These are phyloP conservation scores for Jamesozyma piceae DNA, from an alignment of 805 yeast species.

Conservation along the genomic window DNA sequence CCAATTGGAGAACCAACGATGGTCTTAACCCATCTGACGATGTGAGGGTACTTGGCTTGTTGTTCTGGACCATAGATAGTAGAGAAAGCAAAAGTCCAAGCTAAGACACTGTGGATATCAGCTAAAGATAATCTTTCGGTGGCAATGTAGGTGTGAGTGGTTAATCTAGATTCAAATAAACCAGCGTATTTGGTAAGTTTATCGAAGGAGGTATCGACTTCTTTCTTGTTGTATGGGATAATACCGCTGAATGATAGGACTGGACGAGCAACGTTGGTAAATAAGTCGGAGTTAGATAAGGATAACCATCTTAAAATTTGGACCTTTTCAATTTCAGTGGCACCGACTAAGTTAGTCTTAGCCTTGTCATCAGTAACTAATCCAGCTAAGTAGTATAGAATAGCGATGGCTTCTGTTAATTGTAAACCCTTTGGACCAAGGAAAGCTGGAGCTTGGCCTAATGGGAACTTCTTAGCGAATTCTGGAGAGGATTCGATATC, in stretches of 20 bases:
- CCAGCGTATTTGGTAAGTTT: slow-evolving; percentile 33
- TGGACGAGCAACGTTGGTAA: slow-evolving; percentile 37
- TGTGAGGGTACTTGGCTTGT: slow-evolving; percentile 53
- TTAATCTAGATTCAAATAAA: slow-evolving; percentile 48
- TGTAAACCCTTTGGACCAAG: slow-evolving; percentile 67
- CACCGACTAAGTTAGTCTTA: slow-evolving; percentile 46
- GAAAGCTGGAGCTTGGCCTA: slow-evolving; percentile 58
- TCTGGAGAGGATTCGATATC: slow-evolving; percentile 25
- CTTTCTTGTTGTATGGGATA: slow-evolving; percentile 72
- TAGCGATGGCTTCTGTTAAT: slow-evolving; percentile 58
- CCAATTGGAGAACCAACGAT: slow-evolving; percentile 39
- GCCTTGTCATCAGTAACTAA: slow-evolving; percentile 31
- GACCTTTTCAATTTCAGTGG: slow-evolving; percentile 50
- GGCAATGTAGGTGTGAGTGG: slow-evolving; percentile 59
- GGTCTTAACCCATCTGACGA: slow-evolving; percentile 68
- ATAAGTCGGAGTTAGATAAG: slow-evolving; percentile 58
- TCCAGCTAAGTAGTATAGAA: slow-evolving; percentile 6
- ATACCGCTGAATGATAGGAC: slow-evolving; percentile 52
- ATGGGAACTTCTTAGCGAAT: slow-evolving; percentile 48
- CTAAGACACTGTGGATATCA: slow-evolving; percentile 19
- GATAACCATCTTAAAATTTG: slow-evolving; percentile 68
- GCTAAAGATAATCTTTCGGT: slow-evolving; percentile 53
- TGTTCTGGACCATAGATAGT: slow-evolving; percentile 53
- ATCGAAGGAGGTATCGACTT: slow-evolving; percentile 39
- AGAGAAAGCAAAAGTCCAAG: slow-evolving; percentile 31